Evolutionary conservation across 2,329 filamentous ascomycete species (phyloP).

Genomic region (Colletotrichum brevisporum): DNA sequence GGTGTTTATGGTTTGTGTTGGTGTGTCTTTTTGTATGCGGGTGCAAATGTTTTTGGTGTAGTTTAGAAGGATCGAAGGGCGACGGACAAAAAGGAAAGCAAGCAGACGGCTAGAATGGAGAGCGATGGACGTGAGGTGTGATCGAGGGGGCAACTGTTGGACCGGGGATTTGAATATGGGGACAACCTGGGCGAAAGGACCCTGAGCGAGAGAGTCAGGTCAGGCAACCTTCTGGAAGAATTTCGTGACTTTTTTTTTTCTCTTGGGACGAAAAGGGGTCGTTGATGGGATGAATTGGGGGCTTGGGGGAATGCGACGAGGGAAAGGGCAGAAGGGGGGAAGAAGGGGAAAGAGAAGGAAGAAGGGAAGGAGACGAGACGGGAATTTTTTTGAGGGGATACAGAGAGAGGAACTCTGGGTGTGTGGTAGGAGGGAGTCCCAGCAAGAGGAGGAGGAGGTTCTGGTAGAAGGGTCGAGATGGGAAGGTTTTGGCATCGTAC

Average conservation of each 20-base stretch:
- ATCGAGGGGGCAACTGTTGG: constrained; percentile 24
- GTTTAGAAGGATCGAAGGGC: constrained; percentile 39
- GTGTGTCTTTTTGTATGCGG: constrained; percentile 24
- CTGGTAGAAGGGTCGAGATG: constrained; percentile 38
- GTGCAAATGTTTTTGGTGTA: constrained; percentile 1
- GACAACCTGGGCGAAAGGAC: constrained; percentile 25
- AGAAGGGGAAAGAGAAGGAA: constrained; percentile 14
- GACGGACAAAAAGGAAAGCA: constrained; percentile 44
- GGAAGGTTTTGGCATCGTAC: constrained; percentile 40
- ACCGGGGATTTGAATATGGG: constrained; percentile 31
- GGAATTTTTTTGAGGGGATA: constrained; percentile 39
- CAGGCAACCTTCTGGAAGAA: constrained; percentile 10
- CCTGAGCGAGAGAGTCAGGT: constrained; percentile 27
- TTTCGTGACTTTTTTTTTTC: constrained; percentile 25
- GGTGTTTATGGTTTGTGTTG: constrained; percentile 6
- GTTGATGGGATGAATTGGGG: constrained; percentile 22
- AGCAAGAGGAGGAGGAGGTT: constrained; percentile 16
- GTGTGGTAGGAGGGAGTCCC: constrained; percentile 30
- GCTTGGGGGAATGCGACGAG: constrained; percentile 23
- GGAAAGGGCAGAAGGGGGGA: constrained; percentile 34
- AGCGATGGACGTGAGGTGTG: constrained; percentile 30
- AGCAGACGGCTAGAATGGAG: constrained; percentile 45
- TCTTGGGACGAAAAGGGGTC: constrained; percentile 20
- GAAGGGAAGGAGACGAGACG: constrained; percentile 31
- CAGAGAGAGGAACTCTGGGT: constrained; percentile 31